These are phyloP conservation scores for Medicago lupulina DNA, from an alignment of 306 rosid species.

Conservation along the genomic window DNA sequence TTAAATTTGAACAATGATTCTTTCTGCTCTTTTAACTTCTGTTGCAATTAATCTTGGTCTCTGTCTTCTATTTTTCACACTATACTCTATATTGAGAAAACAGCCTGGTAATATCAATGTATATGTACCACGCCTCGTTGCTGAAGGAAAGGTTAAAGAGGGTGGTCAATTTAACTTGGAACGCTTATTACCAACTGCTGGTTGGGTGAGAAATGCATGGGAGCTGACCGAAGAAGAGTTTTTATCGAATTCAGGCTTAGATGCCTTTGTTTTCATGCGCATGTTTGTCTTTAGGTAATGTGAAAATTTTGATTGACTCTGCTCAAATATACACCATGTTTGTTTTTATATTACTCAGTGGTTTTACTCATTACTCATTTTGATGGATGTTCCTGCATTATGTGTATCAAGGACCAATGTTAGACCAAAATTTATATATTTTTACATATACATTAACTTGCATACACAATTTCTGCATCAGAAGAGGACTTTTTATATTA, in stretches of 20 bases:
- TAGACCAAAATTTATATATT: too few relatives aligned
- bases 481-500: too few relatives aligned
- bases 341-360: too few relatives aligned
- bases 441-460: too few relatives aligned
- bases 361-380: too few relatives aligned
- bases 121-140: slow-evolving; percentile 69
- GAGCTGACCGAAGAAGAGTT: slow-evolving; percentile 68
- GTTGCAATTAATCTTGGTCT: slow-evolving; percentile 87
- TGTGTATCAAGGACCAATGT: too few relatives aligned
- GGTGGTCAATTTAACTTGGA: slow-evolving; percentile 66
- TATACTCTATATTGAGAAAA: slow-evolving; percentile 76
- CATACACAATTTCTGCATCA: too few relatives aligned
- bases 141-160: slow-evolving; percentile 49
- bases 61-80: slow-evolving; percentile 69
- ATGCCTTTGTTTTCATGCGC: slow-evolving; percentile 82
- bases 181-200: slow-evolving; percentile 69
- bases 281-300: slow-evolving; percentile 74
- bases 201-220: slow-evolving; percentile 90
- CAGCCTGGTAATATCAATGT: slow-evolving; percentile 70
- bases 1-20: slow-evolving; percentile 57
- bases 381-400: too few relatives aligned
- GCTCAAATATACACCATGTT: too few relatives aligned
- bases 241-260: slow-evolving; percentile 64
- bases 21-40: slow-evolving; percentile 80
- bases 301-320: neutral